Evolutionary conservation across 1,139 yeast genomes (phyloP), one percentile per base, ranked within the genome.

Genomic region (Kodamaea derodonti): DNA sequence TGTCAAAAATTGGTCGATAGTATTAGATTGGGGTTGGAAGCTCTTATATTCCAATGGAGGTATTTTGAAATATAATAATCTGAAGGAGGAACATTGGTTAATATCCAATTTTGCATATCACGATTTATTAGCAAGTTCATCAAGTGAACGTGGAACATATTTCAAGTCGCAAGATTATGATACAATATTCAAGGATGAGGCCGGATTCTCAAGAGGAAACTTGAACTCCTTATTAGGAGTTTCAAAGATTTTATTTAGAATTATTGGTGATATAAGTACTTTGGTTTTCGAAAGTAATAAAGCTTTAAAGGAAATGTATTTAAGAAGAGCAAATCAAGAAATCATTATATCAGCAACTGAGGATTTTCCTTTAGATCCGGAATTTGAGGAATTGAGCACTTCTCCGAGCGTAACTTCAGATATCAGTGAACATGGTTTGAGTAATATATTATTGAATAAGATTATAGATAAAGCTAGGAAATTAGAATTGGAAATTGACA

Each of bases 101-200:
- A 77, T 83, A 17, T 76, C 87, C n/a, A 84, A 81, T 54, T 85
- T 82, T 58, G 87, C 88, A 1, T 85, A 84, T 51, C 95, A 85
- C 54, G 95, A 84, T 51, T 71, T 85, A 27, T 63, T 83, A 43
- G 79, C 92, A 1, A 72, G 80, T 34, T 75, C 84, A 11, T 67
- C 69, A 24, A 63, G 72, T 33, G 77, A 75, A 36, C 52, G 80
- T 32, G 79, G 79, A 1, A 69, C 82, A 0, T 78, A 76, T 48
- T 80, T 80, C 50, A 69, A 78, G 0, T 59, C 72, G 16, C 61
- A 62, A 12, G 78, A 76, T 29, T 84, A 84, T 54, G 78, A 80
- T 33, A 57, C 62, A 24, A 67, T 78, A 34, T 70, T 84, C 52
- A 59, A 56, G 16, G 70, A 65, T 41, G 43, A 42, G 10, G 51